Percentiles rank a stretch among this genome's conserved stretches.
phyloP scores from a whole-genome alignment of 2,329 filamentous ascomycete genomes.

The Apiospora malaysiana region DNA sequence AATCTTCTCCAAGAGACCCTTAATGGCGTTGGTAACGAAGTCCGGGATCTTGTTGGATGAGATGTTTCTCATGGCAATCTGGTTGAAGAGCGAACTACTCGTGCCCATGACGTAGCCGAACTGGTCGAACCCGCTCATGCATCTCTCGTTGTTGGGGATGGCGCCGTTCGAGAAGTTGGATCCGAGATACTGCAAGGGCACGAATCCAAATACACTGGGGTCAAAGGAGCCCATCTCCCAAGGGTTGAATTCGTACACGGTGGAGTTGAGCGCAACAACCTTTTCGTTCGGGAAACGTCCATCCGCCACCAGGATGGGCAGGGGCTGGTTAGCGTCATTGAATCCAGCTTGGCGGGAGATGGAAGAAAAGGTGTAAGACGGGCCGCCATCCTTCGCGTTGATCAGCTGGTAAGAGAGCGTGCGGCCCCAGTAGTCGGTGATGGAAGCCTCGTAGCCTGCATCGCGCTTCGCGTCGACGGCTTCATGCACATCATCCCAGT shows the following conservation, averaged over 20 bases:
- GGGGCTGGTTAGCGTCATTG: slow-evolving; percentile 64
- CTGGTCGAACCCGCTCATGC: slow-evolving; percentile 83
- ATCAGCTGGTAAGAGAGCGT: slow-evolving; percentile 75
- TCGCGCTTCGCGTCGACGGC: slow-evolving; percentile 66
- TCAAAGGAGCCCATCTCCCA: slow-evolving; percentile 82
- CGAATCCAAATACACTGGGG: slow-evolving; percentile 73
- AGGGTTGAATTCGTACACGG: slow-evolving; percentile 79
- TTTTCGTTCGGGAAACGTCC: slow-evolving; percentile 66
- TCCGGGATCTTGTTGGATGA: slow-evolving; percentile 48
- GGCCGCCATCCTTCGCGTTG: slow-evolving; percentile 69
- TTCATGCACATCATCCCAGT: slow-evolving; percentile 65
- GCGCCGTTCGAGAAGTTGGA: slow-evolving; percentile 71
- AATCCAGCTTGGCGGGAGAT: slow-evolving; percentile 71
- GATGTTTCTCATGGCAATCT: slow-evolving; percentile 71
- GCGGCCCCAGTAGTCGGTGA: slow-evolving; percentile 79
- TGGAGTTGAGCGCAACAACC: slow-evolving; percentile 72
- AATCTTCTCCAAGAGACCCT: slow-evolving; percentile 58
- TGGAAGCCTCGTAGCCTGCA: slow-evolving; percentile 67
- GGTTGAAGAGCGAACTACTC: slow-evolving; percentile 84
- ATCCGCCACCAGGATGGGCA: slow-evolving; percentile 77
- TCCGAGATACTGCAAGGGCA: slow-evolving; percentile 72
- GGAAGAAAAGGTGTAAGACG: slow-evolving; percentile 75
- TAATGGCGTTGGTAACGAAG: slow-evolving; percentile 57
- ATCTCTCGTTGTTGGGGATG: slow-evolving; percentile 61
- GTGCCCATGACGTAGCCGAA: slow-evolving; percentile 86